phyloP scores from a whole-genome alignment of 768 basidiomycete species.

The Russula griseocarnosa region DNA sequence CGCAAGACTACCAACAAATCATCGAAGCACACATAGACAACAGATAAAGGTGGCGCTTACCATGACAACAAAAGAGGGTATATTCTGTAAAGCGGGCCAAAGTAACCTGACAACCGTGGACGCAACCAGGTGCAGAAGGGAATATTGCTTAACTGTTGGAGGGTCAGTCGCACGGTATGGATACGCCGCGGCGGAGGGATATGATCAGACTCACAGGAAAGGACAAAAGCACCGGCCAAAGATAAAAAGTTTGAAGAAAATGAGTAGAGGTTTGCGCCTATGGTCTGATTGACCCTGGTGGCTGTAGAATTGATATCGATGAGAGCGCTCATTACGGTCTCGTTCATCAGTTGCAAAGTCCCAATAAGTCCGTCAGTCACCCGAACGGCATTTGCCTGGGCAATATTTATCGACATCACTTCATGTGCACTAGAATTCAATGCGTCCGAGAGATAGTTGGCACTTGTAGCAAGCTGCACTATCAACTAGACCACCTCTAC shows the following conservation, averaged over 20 bases:
- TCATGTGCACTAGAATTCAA: slow-evolving; percentile 19
- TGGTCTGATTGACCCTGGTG: slow-evolving; percentile 14
- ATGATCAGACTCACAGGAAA: slow-evolving; percentile 8
- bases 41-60: slow-evolving; percentile 11
- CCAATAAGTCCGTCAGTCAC: slow-evolving; percentile 18
- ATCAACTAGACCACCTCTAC: slow-evolving; percentile 9
- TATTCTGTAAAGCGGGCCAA: slow-evolving; percentile 16
- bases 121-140: slow-evolving; percentile 11
- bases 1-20: slow-evolving; percentile 14
- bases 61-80: slow-evolving; percentile 13
- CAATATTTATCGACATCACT: slow-evolving; percentile 8
- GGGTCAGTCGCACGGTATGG: background rate
- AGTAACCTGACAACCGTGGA: slow-evolving; percentile 1
- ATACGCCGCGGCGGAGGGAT: background rate
- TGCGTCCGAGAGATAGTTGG: background rate
- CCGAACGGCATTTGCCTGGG: slow-evolving; percentile 20
- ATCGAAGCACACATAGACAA: background rate
- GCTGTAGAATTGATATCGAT: slow-evolving; percentile 21
- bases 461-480: slow-evolving; percentile 4
- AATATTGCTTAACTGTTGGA: slow-evolving; percentile 11
- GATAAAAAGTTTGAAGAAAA: slow-evolving; percentile 9
- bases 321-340: slow-evolving; percentile 15
- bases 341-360: slow-evolving; percentile 19
- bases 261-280: slow-evolving; percentile 5
- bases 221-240: background rate